Base-by-base conservation (phyloP, 2,329 filamentous ascomycete genomes). In the Claviceps spartinae region DNA sequence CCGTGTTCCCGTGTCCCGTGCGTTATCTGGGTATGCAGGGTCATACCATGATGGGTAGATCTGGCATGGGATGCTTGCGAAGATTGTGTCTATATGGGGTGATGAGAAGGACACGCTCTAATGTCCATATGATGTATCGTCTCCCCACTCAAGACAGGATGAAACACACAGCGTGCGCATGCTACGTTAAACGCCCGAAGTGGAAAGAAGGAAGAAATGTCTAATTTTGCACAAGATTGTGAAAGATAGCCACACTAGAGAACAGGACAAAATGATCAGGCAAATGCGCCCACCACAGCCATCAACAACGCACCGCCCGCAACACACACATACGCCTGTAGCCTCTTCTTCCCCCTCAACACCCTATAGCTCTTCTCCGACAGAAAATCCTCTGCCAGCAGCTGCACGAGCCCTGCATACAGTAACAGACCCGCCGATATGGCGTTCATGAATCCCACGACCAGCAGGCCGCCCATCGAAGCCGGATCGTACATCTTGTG, bases 361-460 rank as follows among this genome's bases (percentile, higher is more conserved):
- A 78, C 72, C 59, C 74, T 76, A 73, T 86, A 88, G 65, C 83
- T 87, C 71, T 86, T 83, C 58, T 88, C 84, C 13, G 79, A 81
- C 54, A 89, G 62, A 59, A 94, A 94, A 60, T 95, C 88, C 66
- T 94, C 88, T 0, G 87, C 85, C 47, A 95, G 73, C 20, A 95
- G 73, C 68, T 95, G 87, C 4, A 94, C 88, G 44, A 95, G 70
- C 0, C 86, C 87, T 0, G 88, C 88, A 63, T 91, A 94, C 3
- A 94, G 72, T 30, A 95, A 67, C 49, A 95, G 71, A 0, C 88
- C 88, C 49, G 84, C 83, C 9, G 85, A 89, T 49, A 94, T 85
- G 41, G 86, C 87, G 61, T 95, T 94, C 76, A 91, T 93, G 62
- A 90, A 80, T 7, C 88, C 88, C 5, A 94, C 88, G 69, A 91